These are phyloP conservation scores for Pseudogymnoascus destructans DNA, from an alignment of 2,329 filamentous ascomycete genomes.

Conservation along the genomic window DNA sequence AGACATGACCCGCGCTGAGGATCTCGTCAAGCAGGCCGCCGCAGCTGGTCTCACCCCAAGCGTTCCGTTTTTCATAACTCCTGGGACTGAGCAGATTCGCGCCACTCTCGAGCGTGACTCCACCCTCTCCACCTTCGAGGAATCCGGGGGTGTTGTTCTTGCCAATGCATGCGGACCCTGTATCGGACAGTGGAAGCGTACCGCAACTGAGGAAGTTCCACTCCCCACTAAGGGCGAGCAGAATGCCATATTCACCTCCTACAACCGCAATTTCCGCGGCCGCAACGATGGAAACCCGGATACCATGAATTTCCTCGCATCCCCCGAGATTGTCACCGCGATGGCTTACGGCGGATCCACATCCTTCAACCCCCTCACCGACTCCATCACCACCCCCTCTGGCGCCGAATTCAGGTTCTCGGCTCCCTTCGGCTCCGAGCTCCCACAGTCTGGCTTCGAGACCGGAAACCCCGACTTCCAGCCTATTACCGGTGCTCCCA, in stretches of 20 bases:
- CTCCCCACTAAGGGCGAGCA: conserved; percentile 57
- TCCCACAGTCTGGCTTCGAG: conserved; percentile 55
- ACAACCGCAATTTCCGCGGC: conserved; percentile 96
- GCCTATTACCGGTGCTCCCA: conserved; percentile 58
- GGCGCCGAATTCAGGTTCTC: conserved; percentile 77
- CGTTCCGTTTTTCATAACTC: conserved; percentile 89
- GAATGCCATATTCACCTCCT: conserved; percentile 93
- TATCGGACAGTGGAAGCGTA: conserved; percentile 90
- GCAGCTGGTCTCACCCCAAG: conserved; percentile 82
- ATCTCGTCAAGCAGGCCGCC: conserved; percentile 80
- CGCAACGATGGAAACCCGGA: conserved; percentile 93
- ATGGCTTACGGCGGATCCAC: conserved; percentile 88
- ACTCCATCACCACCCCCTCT: conserved; percentile 65
- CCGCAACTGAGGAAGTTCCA: conserved; percentile 51
- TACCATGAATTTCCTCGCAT: conserved; percentile 98
- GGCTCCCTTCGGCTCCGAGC: conserved; percentile 58
- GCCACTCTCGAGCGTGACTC: conserved; percentile 84
- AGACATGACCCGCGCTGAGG: conserved; percentile 93
- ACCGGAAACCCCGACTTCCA: conserved; percentile 62
- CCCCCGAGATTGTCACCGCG: conserved; percentile 90
- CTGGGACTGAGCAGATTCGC: conserved; percentile 91
- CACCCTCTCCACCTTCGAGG: conserved; percentile 72
- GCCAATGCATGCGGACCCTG: conserved; percentile 93
- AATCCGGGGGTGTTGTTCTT: conserved; percentile 76
- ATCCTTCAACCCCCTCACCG: conserved; percentile 91